Evolutionary conservation across 1,284 basidiomycete species (phyloP), one percentile per base, ranked within the genome.

Genomic region (Austroboletus olivaceoglutinosus): DNA sequence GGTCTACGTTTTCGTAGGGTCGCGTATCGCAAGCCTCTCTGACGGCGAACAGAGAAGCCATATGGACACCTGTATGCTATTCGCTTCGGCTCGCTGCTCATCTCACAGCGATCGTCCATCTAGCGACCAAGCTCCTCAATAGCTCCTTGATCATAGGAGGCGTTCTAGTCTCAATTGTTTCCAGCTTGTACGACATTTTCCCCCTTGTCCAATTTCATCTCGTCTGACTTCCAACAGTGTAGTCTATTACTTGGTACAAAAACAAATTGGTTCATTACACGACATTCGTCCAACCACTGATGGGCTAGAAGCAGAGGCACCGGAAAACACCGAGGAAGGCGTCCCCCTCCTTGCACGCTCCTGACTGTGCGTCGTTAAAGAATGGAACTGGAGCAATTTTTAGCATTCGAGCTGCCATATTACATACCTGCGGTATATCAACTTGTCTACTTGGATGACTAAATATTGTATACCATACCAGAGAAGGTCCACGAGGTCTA

Each of bases 1-100:
- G 31, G 72, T 92, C 21, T 80, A 87, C 50, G 82, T 86, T 22
- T 91, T 91, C 65, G 82, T 91, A 49, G 91, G 89, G 2, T 86
- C 86, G 1, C 80, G 83, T 21, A 79, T 91, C 41, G 88, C 86
- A 38, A 74, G 75, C 22, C 71, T 93, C 18, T 86, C 90, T 5
- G 90, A 92, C 58, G 88, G 87, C 25, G 78, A 86, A 58, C 82
- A 84, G 55, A 76, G 90, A 39, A 76, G 73, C 29, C 73, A 83
- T 42, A 92, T 92, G 89, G 89, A 91, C 63, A 77, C 77, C 18
- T 7, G 11, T 43, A 22, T 18, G 22, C 44, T 45, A 49, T 39
- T 48, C 25, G 19, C 25, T 23, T 27, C 41, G 5, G 11, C 42
- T 25, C 21, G 21, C 44, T 45, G 37, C 21, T 27, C 19, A 53